A percentile compares a stretch with the other conserved stretches of the same genome.
These are phyloP conservation scores for Rhododendron molle DNA, from an alignment of 148 eudicot species.

Conservation along the genomic window DNA sequence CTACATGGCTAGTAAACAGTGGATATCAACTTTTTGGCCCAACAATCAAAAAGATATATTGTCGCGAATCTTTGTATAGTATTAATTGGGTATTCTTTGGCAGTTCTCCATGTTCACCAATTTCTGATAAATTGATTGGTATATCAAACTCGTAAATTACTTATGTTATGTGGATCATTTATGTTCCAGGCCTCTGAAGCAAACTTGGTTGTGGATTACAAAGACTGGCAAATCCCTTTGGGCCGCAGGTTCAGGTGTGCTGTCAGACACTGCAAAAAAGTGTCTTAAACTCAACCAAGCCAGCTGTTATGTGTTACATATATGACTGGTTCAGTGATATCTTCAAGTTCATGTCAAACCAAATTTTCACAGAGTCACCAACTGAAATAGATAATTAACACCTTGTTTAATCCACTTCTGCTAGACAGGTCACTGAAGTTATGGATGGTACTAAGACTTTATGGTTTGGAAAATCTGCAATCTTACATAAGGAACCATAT, in stretches of 20 bases:
- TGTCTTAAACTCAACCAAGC: not conserved
- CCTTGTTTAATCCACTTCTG: constrained; percentile 4
- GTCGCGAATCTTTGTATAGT: no score
- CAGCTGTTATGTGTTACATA: not conserved
- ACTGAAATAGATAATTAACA: not conserved
- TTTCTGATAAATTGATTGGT: not conserved
- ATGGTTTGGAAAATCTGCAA: constrained; percentile 75
- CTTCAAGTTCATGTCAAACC: not conserved
- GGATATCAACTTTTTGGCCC: no score
- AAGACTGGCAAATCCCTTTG: constrained; percentile 99
- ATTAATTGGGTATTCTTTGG: no score
- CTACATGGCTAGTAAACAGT: no score
- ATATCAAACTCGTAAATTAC: not conserved
- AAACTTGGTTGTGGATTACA: constrained; percentile 83
- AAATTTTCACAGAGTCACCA: not conserved
- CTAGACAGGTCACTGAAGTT: constrained; percentile 73
- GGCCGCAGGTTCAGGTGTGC: constrained; percentile 93
- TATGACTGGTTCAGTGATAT: constrained; percentile 2
- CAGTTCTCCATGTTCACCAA: not conserved
- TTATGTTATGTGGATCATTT: constrained; percentile 3
- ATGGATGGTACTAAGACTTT: constrained; percentile 91
- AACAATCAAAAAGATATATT: no score
- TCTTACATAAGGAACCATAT: constrained; percentile 87
- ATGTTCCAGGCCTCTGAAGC: constrained; percentile 71
- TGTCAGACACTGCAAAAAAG: not conserved